Evolutionary conservation across 345 rosid species (phyloP).

Genomic region (Turnera subulata): DNA sequence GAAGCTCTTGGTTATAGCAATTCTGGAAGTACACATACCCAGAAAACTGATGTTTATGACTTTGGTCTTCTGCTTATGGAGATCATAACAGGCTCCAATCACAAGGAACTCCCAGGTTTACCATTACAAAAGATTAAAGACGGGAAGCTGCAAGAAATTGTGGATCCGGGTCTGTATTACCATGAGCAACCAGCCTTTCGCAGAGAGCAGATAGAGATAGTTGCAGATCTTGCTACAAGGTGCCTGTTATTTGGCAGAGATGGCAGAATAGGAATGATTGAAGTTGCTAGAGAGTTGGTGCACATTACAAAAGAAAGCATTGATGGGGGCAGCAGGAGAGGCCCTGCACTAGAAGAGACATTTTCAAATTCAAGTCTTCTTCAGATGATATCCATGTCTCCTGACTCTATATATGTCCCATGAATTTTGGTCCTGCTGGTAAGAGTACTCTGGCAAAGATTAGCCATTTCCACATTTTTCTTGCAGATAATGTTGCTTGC

Average conservation of each 20-base stretch:
- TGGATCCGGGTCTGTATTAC: constrained; percentile 62
- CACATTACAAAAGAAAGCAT: constrained; percentile 47
- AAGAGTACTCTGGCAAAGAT: too few relatives aligned
- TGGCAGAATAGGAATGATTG: constrained; percentile 70
- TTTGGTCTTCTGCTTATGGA: constrained; percentile 66
- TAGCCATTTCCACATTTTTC: too few relatives aligned
- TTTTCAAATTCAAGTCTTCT: constrained; percentile 83
- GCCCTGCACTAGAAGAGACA: constrained; percentile 68
- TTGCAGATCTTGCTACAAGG: constrained; percentile 71
- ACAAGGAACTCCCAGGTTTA: constrained; percentile 33
- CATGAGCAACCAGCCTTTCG: constrained; percentile 49
- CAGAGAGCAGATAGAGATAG: constrained; percentile 60
- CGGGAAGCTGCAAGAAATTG: constrained; percentile 66
- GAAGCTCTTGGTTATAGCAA: constrained; percentile 23
- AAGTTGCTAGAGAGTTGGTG: constrained; percentile 66
- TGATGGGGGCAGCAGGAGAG: constrained; percentile 43
- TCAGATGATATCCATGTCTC: constrained; percentile 91
- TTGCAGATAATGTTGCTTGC: too few relatives aligned
- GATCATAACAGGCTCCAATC: constrained; percentile 59
- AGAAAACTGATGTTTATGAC: constrained; percentile 47
- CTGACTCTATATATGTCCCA: constrained; percentile 55
- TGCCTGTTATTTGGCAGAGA: constrained; percentile 71
- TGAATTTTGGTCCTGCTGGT: not conserved
- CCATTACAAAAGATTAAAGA: constrained; percentile 49
- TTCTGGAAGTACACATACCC: constrained; percentile 6